Evolutionary conservation across 1,284 basidiomycete genomes (phyloP), one percentile per base, ranked within the genome.

Genomic region (Apiotrichum montevideense): DNA sequence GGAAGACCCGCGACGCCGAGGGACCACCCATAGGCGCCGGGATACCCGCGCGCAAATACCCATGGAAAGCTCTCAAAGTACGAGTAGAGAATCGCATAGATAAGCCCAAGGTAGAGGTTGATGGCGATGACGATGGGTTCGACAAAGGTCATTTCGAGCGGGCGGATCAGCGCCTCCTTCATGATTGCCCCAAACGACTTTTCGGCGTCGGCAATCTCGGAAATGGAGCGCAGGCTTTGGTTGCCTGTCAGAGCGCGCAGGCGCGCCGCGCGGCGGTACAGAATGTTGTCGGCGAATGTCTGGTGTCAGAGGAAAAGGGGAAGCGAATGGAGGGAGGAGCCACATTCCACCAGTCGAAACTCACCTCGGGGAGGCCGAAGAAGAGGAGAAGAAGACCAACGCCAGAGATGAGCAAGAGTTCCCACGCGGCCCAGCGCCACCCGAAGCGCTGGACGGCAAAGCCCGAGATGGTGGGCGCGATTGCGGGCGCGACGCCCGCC

Each of bases 221-320:
- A 6, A 60, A 61, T 49, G 67, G 70, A 43, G 74, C 56, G 35
- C 53, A 67, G 69, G 69, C 72, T 32, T 61, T 81, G 3, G 66
- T 70, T 54, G 79, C 78, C 48, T 77, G 74, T 50, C 78, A 79
- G 8, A 80, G 41, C 43, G 46, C 52, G 75, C 21, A 89, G 77
- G 4, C 58, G 65, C 1, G 77, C 67, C 0, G 85, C 85, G 67
- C 85, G 86, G 41, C 77, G 71, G 48, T 82, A 80, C 9, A 88
- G 77, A 2, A 88, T 75, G 11, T 81, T 66, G 0, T 86, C 85
- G 0, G 84, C 82, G 62, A 76, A 87, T 0, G 86, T 87, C 78
- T 47, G 46, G 10, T 7, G 13, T 7, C 34, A 88, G 86, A 47
- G 46, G 34, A 11, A 29, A 29, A 29, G 29, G 29, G 29, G 29